Percentiles rank a stretch among this genome's conserved stretches.
Evolutionary conservation across 306 rosid genomes (phyloP).

Genomic region (Elaeagnus macrophylla): DNA sequence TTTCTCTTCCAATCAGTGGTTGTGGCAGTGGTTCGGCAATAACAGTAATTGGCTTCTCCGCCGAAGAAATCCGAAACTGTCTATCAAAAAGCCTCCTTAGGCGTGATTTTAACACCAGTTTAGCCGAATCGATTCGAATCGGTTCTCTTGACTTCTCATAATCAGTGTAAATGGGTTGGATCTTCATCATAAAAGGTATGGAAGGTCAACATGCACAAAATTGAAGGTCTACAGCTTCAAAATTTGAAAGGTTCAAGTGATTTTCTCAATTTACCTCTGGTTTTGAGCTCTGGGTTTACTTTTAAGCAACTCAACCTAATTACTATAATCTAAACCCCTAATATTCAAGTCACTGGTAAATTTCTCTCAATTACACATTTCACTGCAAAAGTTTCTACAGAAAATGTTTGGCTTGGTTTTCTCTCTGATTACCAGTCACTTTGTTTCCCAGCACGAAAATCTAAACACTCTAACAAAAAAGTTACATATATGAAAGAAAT

Average conservation of each 20-base stretch:
- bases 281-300: background rate
- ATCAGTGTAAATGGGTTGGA: conserved; percentile 76
- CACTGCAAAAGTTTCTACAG: too few species aligned
- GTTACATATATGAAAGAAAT: too few species aligned
- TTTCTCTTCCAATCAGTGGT: conserved; percentile 28
- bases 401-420: too few species aligned
- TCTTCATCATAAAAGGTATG: conserved; percentile 86
- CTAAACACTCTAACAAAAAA: too few species aligned
- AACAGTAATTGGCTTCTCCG: too few species aligned
- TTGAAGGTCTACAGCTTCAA: background rate
- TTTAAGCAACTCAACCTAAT: background rate
- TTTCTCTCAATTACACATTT: too few species aligned
- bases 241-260: background rate
- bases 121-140: conserved; percentile 45
- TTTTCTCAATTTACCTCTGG: background rate
- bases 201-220: too few species aligned
- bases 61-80: conserved; percentile 51
- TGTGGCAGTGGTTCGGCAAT: too few species aligned
- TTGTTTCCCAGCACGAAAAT: too few species aligned
- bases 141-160: conserved; percentile 36
- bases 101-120: conserved; percentile 75
- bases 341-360: too few species aligned
- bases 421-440: too few species aligned
- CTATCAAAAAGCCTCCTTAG: conserved; percentile 78
- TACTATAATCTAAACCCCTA: too few species aligned